A percentile compares a stretch with the other conserved stretches of the same genome.
phyloP scores from a whole-genome alignment of 1,139 yeast genomes.

The Sporopachydermia cereana region DNA sequence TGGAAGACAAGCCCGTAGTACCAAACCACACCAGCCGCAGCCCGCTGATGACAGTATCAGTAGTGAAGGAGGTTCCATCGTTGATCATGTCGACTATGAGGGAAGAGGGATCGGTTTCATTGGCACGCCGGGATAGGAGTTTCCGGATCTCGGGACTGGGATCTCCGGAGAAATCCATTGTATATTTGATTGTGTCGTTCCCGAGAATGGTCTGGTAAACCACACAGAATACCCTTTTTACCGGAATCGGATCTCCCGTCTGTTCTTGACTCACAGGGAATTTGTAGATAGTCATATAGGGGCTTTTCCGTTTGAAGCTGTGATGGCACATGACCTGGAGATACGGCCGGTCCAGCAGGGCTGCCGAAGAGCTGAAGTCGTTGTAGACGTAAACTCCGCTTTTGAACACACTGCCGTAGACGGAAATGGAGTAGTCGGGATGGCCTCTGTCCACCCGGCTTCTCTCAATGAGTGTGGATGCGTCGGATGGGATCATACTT shows the following conservation, averaged over 20 bases:
- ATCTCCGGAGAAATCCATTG: not conserved
- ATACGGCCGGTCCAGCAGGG: not conserved
- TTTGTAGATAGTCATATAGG: slow-evolving; percentile 3
- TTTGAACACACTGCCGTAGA: slow-evolving; percentile 2
- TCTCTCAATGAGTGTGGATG: not conserved
- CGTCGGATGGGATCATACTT: not conserved
- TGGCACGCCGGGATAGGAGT: not conserved
- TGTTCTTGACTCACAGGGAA: not conserved
- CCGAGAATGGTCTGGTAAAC: slow-evolving; percentile 1
- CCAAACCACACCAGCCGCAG: slow-evolving; percentile 14
- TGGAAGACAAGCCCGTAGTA: slow-evolving; percentile 15
- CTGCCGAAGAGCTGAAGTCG: not conserved
- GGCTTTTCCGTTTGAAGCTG: not conserved
- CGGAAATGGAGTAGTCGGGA: not conserved
- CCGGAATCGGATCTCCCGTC: not conserved
- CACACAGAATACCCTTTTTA: not conserved
- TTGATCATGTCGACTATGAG: slow-evolving; percentile 10
- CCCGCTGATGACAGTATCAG: slow-evolving; percentile 11
- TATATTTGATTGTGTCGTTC: not conserved
- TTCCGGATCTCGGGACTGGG: not conserved
- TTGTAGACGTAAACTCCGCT: not conserved
- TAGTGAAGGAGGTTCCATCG: slow-evolving; percentile 12
- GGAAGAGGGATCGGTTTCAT: not conserved
- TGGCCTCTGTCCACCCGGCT: not conserved
- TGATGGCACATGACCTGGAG: slow-evolving; percentile 1